phyloP scores from a whole-genome alignment of 192 early-diverging fungal genomes.

The Ramicandelaber brevisporus region DNA sequence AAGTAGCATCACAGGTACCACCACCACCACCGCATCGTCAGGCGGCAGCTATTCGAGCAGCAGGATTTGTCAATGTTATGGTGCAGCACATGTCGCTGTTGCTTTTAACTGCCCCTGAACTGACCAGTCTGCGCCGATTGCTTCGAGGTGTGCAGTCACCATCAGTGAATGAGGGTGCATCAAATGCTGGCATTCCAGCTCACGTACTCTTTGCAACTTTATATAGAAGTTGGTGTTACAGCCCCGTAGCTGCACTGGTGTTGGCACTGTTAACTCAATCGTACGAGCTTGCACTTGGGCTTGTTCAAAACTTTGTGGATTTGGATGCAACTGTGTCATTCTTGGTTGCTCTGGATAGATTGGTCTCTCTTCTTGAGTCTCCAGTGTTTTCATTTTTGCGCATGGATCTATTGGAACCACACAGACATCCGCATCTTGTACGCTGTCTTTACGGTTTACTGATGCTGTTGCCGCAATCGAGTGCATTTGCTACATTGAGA shows the following conservation, averaged over 20 bases:
- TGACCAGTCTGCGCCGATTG: conserved; percentile 49
- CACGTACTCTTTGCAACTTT: conserved; percentile 59
- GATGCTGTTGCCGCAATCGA: conserved; percentile 92
- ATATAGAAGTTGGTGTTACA: conserved; percentile 92
- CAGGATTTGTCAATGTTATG: conserved; percentile 91
- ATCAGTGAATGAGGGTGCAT: conserved; percentile 9
- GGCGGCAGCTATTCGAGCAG: too few species aligned
- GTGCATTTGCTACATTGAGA: conserved; percentile 81
- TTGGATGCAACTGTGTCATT: conserved; percentile 85
- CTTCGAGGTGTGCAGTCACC: conserved; percentile 48
- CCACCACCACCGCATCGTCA: too few species aligned
- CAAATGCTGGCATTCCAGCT: conserved; percentile 4
- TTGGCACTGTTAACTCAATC: conserved; percentile 91
- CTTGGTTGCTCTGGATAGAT: conserved; percentile 89
- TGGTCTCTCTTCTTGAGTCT: conserved; percentile 90
- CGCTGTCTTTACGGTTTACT: conserved; percentile 87
- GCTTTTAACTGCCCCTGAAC: conserved; percentile 80
- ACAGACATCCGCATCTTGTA: conserved; percentile 64
- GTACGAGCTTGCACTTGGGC: conserved; percentile 67
- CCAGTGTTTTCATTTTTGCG: conserved; percentile 93
- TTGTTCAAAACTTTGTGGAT: conserved; percentile 67
- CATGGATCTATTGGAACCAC: conserved; percentile 80
- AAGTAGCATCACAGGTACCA: too few species aligned
- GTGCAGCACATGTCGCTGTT: conserved; percentile 95
- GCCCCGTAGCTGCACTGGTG: conserved; percentile 77